Conservation (phyloP, 495 filamentous ascomycete genomes). For the Acidiella bohemica region DNA sequence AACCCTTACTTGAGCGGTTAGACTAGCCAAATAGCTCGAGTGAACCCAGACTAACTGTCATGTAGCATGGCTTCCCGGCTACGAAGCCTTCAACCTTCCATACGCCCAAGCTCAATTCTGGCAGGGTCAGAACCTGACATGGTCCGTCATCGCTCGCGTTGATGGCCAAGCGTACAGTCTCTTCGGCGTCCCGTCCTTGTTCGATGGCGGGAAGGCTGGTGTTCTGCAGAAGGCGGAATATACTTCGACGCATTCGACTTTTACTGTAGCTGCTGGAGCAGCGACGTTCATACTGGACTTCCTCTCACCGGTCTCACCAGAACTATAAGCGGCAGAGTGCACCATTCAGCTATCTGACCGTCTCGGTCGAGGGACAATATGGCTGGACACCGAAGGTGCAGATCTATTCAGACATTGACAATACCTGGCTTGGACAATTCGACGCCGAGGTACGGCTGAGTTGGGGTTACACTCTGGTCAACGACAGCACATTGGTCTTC, state of each 20-base stretch:
- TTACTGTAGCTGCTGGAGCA: constrained; percentile 32
- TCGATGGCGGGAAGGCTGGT: constrained; percentile 28
- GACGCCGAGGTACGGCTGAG: constrained; percentile 21
- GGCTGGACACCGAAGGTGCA: constrained; percentile 29
- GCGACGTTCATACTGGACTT: constrained; percentile 33
- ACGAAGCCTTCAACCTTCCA: constrained; percentile 28
- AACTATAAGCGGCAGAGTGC: constrained; percentile 15
- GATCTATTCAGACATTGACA: constrained; percentile 38
- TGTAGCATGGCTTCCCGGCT: constrained; percentile 37
- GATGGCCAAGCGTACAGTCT: constrained; percentile 37
- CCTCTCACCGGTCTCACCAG: constrained; percentile 15
- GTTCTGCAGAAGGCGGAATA: constrained; percentile 31
- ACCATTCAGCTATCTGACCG: constrained; percentile 19
- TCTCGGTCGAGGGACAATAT: constrained; percentile 13
- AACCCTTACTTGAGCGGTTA: constrained; percentile 35
- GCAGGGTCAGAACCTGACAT: constrained; percentile 35
- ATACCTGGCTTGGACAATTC: constrained; percentile 34
- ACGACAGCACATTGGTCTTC: constrained; percentile 24
- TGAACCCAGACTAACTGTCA: neutral
- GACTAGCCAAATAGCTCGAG: constrained; percentile 1
- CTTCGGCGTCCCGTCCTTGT: constrained; percentile 31
- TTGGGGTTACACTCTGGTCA: constrained; percentile 21
- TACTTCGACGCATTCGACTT: constrained; percentile 36
- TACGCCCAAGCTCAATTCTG: constrained; percentile 38
- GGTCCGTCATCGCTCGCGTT: constrained; percentile 37